Percentiles rank a stretch among this genome's conserved stretches.
These are phyloP conservation scores for Fonsecaea pedrosoi DNA, from an alignment of 2,329 filamentous ascomycete genomes.

Conservation along the genomic window DNA sequence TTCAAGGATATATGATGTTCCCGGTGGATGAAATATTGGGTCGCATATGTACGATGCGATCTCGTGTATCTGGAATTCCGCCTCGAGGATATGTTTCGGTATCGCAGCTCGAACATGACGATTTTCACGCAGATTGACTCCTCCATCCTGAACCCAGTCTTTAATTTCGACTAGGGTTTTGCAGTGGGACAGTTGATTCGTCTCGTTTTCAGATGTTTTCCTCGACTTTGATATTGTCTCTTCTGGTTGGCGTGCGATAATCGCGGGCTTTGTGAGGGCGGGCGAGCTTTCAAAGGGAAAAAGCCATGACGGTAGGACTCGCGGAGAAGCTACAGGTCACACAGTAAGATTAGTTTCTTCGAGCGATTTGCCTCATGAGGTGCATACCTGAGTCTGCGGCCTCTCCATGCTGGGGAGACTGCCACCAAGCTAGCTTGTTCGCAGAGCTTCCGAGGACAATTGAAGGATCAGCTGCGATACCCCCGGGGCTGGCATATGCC, in stretches of 20 bases:
- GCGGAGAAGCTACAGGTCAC: conserved; percentile 2
- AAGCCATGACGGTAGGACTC: conserved; percentile 29
- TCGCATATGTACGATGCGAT: conserved; percentile 35
- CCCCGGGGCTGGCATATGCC: conserved; percentile 45
- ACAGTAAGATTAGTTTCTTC: neutral
- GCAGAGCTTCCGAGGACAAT: conserved; percentile 47
- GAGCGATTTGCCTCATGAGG: neutral
- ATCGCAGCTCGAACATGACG: conserved; percentile 23
- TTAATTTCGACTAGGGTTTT: conserved; percentile 26
- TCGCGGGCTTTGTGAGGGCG: neutral
- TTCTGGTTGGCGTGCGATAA: neutral
- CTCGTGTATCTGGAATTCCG: conserved; percentile 20
- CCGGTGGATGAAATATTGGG: conserved; percentile 35
- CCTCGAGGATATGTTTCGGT: conserved; percentile 27
- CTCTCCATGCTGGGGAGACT: conserved; percentile 12
- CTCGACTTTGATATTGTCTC: neutral
- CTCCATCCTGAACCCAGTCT: conserved; percentile 9
- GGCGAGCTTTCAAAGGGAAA: conserved; percentile 7
- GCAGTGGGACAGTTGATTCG: conserved; percentile 18
- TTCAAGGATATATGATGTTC: conserved; percentile 30
- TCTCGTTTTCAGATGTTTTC: neutral
- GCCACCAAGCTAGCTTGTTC: conserved; percentile 38
- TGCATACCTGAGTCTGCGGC: conserved; percentile 11
- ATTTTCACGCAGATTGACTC: conserved; percentile 20
- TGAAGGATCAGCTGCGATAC: conserved; percentile 47